These are phyloP conservation scores for Colletotrichum nymphaeae DNA, from an alignment of 2,329 filamentous ascomycete genomes.

Conservation along the genomic window DNA sequence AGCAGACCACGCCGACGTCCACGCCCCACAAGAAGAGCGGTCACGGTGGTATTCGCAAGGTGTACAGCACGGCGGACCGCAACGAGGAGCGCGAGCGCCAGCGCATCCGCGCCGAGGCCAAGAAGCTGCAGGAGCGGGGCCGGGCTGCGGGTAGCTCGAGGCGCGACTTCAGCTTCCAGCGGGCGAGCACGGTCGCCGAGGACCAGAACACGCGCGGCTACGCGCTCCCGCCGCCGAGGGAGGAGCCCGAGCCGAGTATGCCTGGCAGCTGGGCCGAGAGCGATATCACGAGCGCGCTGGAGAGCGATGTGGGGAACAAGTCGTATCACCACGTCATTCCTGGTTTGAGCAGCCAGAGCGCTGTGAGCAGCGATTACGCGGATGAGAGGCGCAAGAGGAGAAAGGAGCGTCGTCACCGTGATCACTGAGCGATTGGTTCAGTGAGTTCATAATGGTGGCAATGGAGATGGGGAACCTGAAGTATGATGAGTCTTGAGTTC, in stretches of 20 bases:
- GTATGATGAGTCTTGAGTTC: not conserved
- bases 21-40: conserved; percentile 62
- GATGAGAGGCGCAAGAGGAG: conserved; percentile 58
- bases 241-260: conserved; percentile 41
- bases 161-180: conserved; percentile 67
- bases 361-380: conserved; percentile 49
- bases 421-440: conserved; percentile 4
- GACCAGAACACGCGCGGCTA: conserved; percentile 41
- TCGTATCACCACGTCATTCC: conserved; percentile 68
- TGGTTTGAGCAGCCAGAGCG: conserved; percentile 53
- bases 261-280: conserved; percentile 53
- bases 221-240: conserved; percentile 28
- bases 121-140: conserved; percentile 65
- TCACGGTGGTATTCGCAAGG: conserved; percentile 67
- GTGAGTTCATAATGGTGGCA: too few relatives aligned
- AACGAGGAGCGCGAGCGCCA: conserved; percentile 64
- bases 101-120: conserved; percentile 66
- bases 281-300: conserved; percentile 47
- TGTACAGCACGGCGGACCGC: conserved; percentile 70
- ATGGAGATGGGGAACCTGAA: too few relatives aligned
- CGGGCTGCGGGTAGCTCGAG: conserved; percentile 48
- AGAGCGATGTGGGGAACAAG: conserved; percentile 67
- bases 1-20: conserved; percentile 66
- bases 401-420: conserved; percentile 43
- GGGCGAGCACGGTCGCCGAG: conserved; percentile 48